A percentile compares a stretch with the other conserved stretches of the same genome.
Conservation (phyloP, 1,284 basidiomycete species). For the Hymenochaete sp. region DNA sequence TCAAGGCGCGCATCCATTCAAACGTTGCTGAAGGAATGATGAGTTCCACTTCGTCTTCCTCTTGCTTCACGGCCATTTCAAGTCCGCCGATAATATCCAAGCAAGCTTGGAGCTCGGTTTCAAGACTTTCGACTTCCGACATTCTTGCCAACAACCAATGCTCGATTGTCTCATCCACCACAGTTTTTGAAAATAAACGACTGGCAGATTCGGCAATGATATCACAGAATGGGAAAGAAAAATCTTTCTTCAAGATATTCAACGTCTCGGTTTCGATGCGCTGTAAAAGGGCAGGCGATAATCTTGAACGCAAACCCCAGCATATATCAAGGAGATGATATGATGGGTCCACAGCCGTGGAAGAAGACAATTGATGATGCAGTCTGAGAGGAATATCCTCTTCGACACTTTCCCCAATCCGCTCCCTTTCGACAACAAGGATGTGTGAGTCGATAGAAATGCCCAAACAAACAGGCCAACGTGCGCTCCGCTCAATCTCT, state of each 20-base stretch:
- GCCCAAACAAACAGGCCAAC: conserved; percentile 73
- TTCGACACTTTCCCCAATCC: conserved; percentile 52
- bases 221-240: conserved; percentile 63
- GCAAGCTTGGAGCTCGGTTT: conserved; percentile 43
- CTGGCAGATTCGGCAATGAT: conserved; percentile 59
- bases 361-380: conserved; percentile 36
- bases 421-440: conserved; percentile 70
- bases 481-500: conserved; percentile 76
- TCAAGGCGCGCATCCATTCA: conserved; percentile 53
- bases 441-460: conserved; percentile 40
- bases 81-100: conserved; percentile 64
- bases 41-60: conserved; percentile 57
- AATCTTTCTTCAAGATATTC: conserved; percentile 64
- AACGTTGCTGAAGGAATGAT: conserved; percentile 45
- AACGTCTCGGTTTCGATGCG: conserved; percentile 49
- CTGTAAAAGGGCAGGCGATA: conserved; percentile 48
- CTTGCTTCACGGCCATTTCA: conserved; percentile 61
- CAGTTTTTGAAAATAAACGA: conserved; percentile 41
- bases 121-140: conserved; percentile 45
- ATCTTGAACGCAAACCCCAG: conserved; percentile 49
- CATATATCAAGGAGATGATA: conserved; percentile 48
- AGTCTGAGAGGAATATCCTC: conserved; percentile 62
- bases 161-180: conserved; percentile 47
- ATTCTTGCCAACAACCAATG: conserved; percentile 55
- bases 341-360: conserved; percentile 33